Conservation (phyloP, 352 stramenopile genomes). For the Phytophthora citrophthora region DNA sequence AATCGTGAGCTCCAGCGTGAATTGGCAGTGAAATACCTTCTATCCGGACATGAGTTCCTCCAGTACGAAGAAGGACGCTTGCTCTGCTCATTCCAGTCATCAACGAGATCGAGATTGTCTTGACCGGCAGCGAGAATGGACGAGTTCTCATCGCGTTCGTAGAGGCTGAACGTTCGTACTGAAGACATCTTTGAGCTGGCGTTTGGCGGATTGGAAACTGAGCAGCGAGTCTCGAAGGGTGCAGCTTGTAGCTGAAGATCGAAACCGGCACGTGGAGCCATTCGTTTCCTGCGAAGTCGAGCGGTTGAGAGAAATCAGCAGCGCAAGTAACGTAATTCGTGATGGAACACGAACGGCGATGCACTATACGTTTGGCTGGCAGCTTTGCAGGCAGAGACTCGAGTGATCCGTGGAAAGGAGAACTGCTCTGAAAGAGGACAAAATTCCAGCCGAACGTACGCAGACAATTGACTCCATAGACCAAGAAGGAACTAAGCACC, state of each 20-base stretch:
- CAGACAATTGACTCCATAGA: no score
- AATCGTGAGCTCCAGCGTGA: conserved; percentile 24
- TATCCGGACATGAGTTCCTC: conserved; percentile 30
- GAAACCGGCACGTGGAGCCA: conserved; percentile 7
- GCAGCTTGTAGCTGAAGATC: neutral
- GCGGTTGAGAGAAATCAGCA: conserved; percentile 34
- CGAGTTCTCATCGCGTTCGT: conserved; percentile 18
- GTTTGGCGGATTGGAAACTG: conserved; percentile 28
- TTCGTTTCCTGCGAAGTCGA: neutral
- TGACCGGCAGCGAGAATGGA: conserved; percentile 30
- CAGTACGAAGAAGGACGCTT: conserved; percentile 6
- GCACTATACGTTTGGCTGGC: conserved; percentile 15
- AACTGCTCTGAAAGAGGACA: neutral
- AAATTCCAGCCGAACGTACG: no score
- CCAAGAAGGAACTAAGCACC: no score
- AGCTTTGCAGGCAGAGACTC: neutral
- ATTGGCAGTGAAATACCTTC: neutral
- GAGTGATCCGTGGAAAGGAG: neutral
- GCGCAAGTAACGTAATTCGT: conserved; percentile 22
- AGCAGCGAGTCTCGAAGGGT: neutral
- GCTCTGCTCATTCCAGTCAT: conserved; percentile 26
- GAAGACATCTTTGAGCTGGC: conserved; percentile 13
- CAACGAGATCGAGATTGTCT: conserved; percentile 21
- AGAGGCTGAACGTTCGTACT: conserved; percentile 9
- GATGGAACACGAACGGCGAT: conserved; percentile 15